Percentiles rank a stretch among this genome's conserved stretches.
Evolutionary conservation across 495 filamentous ascomycete genomes (phyloP).

Genomic region (Penicillium malachiteum): DNA sequence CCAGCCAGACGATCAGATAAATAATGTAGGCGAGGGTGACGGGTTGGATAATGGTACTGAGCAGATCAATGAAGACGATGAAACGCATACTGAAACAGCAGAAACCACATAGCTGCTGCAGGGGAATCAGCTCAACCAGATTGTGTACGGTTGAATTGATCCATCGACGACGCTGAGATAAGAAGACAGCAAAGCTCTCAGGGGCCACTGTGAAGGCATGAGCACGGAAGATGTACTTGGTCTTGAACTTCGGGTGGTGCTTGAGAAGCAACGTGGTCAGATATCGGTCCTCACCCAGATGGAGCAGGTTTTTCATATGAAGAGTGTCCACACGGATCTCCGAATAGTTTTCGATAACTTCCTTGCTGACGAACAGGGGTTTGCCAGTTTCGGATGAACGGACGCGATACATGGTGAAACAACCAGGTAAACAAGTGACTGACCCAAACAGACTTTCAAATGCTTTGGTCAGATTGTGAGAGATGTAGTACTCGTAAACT

Average conservation of each 20-base stretch:
- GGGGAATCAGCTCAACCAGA: conserved; percentile 88
- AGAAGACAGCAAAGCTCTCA: conserved; percentile 88
- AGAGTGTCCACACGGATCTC: conserved; percentile 96
- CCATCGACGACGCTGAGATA: conserved; percentile 98
- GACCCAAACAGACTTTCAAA: conserved; percentile 97
- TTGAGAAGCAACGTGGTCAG: conserved; percentile 94
- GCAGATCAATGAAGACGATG: conserved; percentile 89
- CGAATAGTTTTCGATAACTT: conserved; percentile 81
- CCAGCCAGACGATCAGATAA: conserved; percentile 80
- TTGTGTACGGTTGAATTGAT: conserved; percentile 99
- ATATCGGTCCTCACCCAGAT: conserved; percentile 90
- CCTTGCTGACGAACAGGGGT: conserved; percentile 90
- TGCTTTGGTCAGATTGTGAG: conserved; percentile 96
- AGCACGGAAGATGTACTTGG: conserved; percentile 90
- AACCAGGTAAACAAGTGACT: conserved; percentile 95
- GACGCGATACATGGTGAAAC: conserved; percentile 98
- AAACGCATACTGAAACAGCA: conserved; percentile 99
- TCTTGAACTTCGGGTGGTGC: conserved; percentile 90
- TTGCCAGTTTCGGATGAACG: conserved; percentile 91
- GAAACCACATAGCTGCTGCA: conserved; percentile 95
- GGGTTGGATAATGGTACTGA: conserved; percentile 88
- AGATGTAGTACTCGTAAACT: conserved; percentile 99
- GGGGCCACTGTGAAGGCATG: conserved; percentile 97
- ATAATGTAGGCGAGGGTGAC: conserved; percentile 88
- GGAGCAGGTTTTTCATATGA: conserved; percentile 97